Percentiles rank a stretch among this genome's conserved stretches.
Evolutionary conservation across 139 green algal species (phyloP).

Genomic region (Astrephomene gubernaculifera): DNA sequence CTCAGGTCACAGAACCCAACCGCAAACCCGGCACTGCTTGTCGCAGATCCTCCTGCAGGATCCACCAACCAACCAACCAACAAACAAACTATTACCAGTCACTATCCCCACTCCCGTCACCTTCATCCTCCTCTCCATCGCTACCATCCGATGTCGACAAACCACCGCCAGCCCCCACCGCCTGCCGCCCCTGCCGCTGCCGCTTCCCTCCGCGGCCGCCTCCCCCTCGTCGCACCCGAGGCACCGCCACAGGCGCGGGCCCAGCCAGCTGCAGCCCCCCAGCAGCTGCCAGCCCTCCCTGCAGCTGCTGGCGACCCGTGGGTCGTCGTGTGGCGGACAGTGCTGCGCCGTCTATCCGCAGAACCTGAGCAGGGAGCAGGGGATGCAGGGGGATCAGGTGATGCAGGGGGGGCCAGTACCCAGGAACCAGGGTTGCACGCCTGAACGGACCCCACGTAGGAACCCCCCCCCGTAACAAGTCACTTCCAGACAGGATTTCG

Average conservation of each 20-base stretch:
- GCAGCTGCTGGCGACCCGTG: not conserved
- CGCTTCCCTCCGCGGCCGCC: not conserved
- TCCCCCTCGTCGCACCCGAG: not conserved
- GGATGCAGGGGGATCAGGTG: not conserved
- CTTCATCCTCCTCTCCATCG: not conserved
- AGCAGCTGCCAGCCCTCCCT: not conserved
- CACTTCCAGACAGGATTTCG: not conserved
- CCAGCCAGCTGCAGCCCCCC: not conserved
- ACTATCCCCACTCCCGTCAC: not conserved
- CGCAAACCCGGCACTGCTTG: too few species aligned
- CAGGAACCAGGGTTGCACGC: not conserved
- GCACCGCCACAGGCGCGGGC: not conserved
- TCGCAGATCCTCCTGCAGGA: too few species aligned
- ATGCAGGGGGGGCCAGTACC: not conserved
- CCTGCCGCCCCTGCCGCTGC: not conserved
- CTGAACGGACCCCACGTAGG: not conserved
- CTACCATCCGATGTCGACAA: too few species aligned
- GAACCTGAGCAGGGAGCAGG: not conserved
- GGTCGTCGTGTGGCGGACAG: not conserved
- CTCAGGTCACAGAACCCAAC: too few species aligned
- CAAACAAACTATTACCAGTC: not conserved
- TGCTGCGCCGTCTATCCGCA: not conserved
- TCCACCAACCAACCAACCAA: too few species aligned
- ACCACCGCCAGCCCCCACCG: too few species aligned
- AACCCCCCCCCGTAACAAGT: not conserved